These are phyloP conservation scores for Gloeopeniophorella convolvens DNA, from an alignment of 768 basidiomycete genomes.

Conservation along the genomic window DNA sequence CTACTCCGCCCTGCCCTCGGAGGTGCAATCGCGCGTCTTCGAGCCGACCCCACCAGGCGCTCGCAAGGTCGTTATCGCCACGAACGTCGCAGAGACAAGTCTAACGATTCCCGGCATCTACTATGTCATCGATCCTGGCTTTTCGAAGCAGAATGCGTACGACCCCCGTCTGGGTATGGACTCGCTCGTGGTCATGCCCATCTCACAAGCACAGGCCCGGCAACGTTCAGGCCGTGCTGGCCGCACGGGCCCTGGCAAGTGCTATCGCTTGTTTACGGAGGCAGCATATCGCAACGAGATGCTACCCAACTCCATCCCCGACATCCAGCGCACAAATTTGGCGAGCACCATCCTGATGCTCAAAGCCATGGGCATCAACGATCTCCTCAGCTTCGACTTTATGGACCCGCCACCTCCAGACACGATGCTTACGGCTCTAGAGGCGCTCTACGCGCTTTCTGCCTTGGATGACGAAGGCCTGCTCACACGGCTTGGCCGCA, in stretches of 20 bases:
- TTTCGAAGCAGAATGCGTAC: slow-evolving; percentile 98
- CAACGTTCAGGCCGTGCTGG: slow-evolving; percentile 96
- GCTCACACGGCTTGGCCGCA: slow-evolving; percentile 87
- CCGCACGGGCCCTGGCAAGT: slow-evolving; percentile 96
- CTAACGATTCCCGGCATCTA: slow-evolving; percentile 98
- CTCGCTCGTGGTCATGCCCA: slow-evolving; percentile 96
- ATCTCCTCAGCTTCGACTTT: slow-evolving; percentile 95
- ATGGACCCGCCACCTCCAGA: slow-evolving; percentile 99
- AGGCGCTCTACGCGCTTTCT: slow-evolving; percentile 89
- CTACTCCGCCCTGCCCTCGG: slow-evolving; percentile 96
- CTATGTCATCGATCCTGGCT: slow-evolving; percentile 98
- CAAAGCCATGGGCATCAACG: slow-evolving; percentile 99
- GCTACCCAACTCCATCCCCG: slow-evolving; percentile 95
- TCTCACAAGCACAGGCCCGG: slow-evolving; percentile 96
- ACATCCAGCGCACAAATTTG: slow-evolving; percentile 94
- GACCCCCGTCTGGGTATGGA: slow-evolving; percentile 98
- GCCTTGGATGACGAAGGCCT: slow-evolving; percentile 96
- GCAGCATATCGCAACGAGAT: slow-evolving; percentile 98
- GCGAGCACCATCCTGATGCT: slow-evolving; percentile 89
- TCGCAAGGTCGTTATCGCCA: slow-evolving; percentile 99
- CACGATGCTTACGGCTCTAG: slow-evolving; percentile 94
- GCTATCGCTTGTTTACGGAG: slow-evolving; percentile 96
- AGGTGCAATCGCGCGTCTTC: slow-evolving; percentile 96
- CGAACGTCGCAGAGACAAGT: slow-evolving; percentile 98
- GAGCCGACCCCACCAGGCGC: slow-evolving; percentile 96